Evolutionary conservation across 2,329 filamentous ascomycete species (phyloP).

Genomic region (Fusarium tjaetaba): DNA sequence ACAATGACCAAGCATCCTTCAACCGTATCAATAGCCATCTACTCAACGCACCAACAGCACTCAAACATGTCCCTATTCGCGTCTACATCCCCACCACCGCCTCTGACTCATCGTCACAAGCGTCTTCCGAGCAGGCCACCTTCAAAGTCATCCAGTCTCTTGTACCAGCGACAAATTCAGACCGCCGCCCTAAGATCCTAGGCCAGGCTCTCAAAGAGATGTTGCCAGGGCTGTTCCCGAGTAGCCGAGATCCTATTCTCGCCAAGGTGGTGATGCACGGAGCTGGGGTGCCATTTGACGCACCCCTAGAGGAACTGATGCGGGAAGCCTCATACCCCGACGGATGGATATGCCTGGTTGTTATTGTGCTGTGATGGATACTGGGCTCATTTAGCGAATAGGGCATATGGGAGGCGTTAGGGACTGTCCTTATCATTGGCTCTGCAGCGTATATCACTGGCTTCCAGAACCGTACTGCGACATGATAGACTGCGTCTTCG

Average conservation of each 20-base stretch:
- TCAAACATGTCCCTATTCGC: constrained; percentile 87
- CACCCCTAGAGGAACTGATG: constrained; percentile 84
- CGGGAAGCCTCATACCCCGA: constrained; percentile 87
- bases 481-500: constrained; percentile 2
- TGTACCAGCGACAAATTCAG: constrained; percentile 60
- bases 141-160: constrained; percentile 82
- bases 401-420: constrained; percentile 28
- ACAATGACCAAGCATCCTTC: constrained; percentile 79
- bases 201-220: constrained; percentile 80
- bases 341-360: constrained; percentile 87
- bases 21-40: constrained; percentile 79
- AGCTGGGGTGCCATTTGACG: constrained; percentile 80
- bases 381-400: constrained; percentile 7
- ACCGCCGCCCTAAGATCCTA: constrained; percentile 62
- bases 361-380: constrained; percentile 69
- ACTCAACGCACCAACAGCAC: constrained; percentile 76
- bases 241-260: constrained; percentile 82
- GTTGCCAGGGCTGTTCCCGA: constrained; percentile 86
- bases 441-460: neutral
- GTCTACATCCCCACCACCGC: constrained; percentile 78
- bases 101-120: constrained; percentile 47
- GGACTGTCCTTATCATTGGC: neutral
- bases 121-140: constrained; percentile 54
- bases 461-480: neutral
- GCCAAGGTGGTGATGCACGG: constrained; percentile 90